Percentiles rank a stretch among this genome's conserved stretches.
phyloP scores from a whole-genome alignment of 1,284 basidiomycete genomes.

The Meira nashicola region DNA sequence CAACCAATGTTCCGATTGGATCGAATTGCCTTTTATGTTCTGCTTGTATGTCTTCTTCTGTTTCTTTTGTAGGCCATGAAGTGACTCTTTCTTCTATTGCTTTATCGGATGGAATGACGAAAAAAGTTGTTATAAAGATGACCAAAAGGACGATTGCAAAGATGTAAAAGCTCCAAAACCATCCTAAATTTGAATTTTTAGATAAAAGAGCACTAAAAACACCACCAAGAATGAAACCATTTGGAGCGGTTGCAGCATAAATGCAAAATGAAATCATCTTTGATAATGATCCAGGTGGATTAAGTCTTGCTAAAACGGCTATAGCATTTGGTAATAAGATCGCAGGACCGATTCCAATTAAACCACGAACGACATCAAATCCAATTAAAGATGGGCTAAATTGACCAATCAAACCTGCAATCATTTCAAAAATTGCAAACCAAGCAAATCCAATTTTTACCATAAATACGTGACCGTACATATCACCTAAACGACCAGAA shows the following conservation, averaged over 20 bases:
- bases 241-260: slow-evolving; percentile 35
- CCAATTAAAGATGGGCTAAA: slow-evolving; percentile 27
- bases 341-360: slow-evolving; percentile 34
- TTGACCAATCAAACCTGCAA: slow-evolving; percentile 24
- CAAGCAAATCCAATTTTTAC: slow-evolving; percentile 29
- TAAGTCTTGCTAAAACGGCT: slow-evolving; percentile 31
- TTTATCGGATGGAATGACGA: slow-evolving; percentile 26
- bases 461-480: slow-evolving; percentile 29
- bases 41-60: not conserved
- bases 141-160: slow-evolving; percentile 27
- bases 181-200: slow-evolving; percentile 15
- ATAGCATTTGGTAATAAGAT: slow-evolving; percentile 34
- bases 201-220: slow-evolving; percentile 24
- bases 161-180: slow-evolving; percentile 37
- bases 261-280: slow-evolving; percentile 27
- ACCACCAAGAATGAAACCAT: slow-evolving; percentile 36
- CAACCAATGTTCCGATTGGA: slow-evolving; percentile 28
- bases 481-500: slow-evolving; percentile 33
- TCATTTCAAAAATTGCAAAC: slow-evolving; percentile 22
- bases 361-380: slow-evolving; percentile 38
- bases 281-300: slow-evolving; percentile 7
- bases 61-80: slow-evolving; percentile 17
- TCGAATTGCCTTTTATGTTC: slow-evolving; percentile 16
- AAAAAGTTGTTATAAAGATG: slow-evolving; percentile 6
- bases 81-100: slow-evolving; percentile 11